phyloP scores from a whole-genome alignment of 192 early-diverging fungal species.

The Phlyctochytrium planicorne region DNA sequence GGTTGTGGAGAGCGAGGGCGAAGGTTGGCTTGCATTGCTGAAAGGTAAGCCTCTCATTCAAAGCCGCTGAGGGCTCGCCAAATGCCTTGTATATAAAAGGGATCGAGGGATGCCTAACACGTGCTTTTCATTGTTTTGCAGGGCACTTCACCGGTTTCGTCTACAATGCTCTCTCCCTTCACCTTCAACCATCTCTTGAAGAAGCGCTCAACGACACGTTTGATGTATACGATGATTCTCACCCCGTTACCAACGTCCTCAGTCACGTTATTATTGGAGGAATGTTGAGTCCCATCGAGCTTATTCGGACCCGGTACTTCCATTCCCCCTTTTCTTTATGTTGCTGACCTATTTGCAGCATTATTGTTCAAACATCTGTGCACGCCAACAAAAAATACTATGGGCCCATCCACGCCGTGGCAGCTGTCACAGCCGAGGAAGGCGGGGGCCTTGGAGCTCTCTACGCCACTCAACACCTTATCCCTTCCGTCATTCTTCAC shows the following conservation, averaged over 20 bases:
- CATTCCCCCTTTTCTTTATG: constrained; percentile 6
- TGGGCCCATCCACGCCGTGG: constrained; percentile 74
- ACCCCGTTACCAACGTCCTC: constrained; percentile 72
- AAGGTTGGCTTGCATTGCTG: constrained; percentile 35
- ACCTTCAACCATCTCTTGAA: constrained; percentile 84
- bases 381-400: constrained; percentile 77
- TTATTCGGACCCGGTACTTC: constrained; percentile 78
- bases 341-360: constrained; percentile 36
- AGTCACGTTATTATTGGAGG: constrained; percentile 76
- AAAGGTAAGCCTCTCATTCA: constrained; percentile 30
- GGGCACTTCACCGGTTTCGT: constrained; percentile 79
- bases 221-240: constrained; percentile 85
- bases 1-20: constrained; percentile 35
- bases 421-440: constrained; percentile 76
- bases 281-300: constrained; percentile 85
- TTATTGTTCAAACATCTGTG: constrained; percentile 78
- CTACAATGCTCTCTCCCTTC: constrained; percentile 69
- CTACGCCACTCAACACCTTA: constrained; percentile 59
- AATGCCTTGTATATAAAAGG: not conserved
- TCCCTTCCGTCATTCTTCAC: constrained; percentile 81
- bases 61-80: not conserved
- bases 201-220: constrained; percentile 86
- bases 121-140: constrained; percentile 20
- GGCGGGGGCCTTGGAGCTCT: constrained; percentile 47
- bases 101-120: not conserved